phyloP scores from a whole-genome alignment of 2,329 filamentous ascomycete species.

The Periglandula ipomoeae region DNA sequence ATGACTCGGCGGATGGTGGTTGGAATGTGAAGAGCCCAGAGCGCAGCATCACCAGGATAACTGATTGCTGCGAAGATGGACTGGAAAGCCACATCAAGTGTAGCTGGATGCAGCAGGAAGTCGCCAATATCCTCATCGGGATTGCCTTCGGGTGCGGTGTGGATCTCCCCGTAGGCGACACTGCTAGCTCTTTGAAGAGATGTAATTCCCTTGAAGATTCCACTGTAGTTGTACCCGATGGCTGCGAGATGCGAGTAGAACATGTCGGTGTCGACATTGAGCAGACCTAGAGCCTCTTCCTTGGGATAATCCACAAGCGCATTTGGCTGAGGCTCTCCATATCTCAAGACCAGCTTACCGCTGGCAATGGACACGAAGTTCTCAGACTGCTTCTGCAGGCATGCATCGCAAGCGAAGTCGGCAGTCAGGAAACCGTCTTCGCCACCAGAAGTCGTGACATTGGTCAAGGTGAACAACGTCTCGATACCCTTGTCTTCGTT shows the following conservation, averaged over 20 bases:
- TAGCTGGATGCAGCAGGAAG: constrained; percentile 21
- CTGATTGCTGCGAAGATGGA: constrained; percentile 21
- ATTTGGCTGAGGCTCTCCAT: not conserved
- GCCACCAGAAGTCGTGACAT: too few species aligned
- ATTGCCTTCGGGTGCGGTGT: not conserved
- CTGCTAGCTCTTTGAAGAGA: not conserved
- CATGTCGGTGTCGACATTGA: not conserved
- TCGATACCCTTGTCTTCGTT: not conserved
- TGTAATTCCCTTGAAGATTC: not conserved
- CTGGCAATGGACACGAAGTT: not conserved
- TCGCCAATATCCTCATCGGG: not conserved
- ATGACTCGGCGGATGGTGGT: constrained; percentile 15
- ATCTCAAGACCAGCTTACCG: not conserved
- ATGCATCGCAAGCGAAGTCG: not conserved
- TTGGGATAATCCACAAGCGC: not conserved
- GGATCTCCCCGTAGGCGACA: not conserved
- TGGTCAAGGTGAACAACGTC: too few species aligned
- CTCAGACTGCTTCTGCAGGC: not conserved
- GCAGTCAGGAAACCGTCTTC: not conserved
- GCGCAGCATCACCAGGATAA: constrained; percentile 22
- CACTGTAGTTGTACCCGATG: not conserved
- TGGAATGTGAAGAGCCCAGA: constrained; percentile 24
- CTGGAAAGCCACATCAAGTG: constrained; percentile 28
- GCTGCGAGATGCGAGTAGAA: not conserved
- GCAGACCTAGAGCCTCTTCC: not conserved